Base-by-base conservation (phyloP, 1,139 yeast species). In the Taphrina deformans region DNA sequence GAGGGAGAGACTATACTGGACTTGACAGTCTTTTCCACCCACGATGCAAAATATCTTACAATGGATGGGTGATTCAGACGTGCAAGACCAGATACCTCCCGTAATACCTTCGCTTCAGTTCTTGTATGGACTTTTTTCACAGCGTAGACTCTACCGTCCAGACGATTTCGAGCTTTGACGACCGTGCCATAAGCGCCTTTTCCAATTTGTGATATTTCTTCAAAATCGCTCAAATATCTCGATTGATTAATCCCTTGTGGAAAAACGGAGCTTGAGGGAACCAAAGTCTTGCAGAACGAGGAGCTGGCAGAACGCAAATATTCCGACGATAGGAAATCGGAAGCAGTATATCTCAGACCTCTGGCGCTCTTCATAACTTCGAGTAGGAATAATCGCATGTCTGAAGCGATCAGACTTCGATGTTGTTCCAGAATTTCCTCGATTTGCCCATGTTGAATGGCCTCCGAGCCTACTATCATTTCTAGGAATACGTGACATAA, bases 121-220 rank as follows among this genome's bases (percentile, higher is more conserved):
- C 23, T 46, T 26, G 58, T 62, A 21, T 24, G 23, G 64, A 95
- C 88, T 72, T 91, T 92, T 73, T 95, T 95, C 67, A 95, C 85
- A 0, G 99, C 99, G 75, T 95, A 95, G 71, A 88, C 89, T 4
- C 97, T 83, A 23, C 99, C 98, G 73, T 95, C 99, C 69, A 93
- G 82, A 69, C 92, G 83, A 74, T 91, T 92, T 68, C 99, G 80
- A 0, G 95, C 99, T 72, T 92, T 55, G 18, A 93, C 97, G 12
- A 95, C 99, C 74, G 92, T 97, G 7, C 99, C 99, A 77, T 88
- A 95, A 0, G 96, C 99, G 38, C 99, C 99, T 71, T 87, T 85
- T 1, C 99, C 99, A n/a, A 95, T 77, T 26, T 85, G 83, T 0
- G 95, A 95, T 53, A 91, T 88, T 74, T 93, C 99, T 75, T 93